These are phyloP conservation scores for Saccharomyces hybrid DNA, from an alignment of 1,139 yeast genomes.

Conservation along the genomic window DNA sequence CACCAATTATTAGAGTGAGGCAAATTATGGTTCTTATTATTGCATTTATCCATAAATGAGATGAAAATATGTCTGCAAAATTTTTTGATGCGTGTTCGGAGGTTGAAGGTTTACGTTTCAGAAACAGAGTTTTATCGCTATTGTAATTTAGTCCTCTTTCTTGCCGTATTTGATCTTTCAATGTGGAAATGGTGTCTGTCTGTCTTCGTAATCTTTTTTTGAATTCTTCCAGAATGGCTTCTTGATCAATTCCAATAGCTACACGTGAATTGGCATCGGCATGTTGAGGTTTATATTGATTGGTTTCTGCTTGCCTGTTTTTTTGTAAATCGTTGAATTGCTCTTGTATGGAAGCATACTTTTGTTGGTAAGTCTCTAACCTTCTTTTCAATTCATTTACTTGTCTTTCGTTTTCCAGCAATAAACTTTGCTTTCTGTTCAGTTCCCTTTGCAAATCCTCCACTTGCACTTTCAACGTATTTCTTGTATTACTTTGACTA, in stretches of 20 bases:
- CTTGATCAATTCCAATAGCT: slow-evolving; percentile 13
- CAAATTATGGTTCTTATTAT: not conserved
- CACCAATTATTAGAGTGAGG: not conserved
- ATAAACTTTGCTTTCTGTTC: not conserved
- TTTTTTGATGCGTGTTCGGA: not conserved
- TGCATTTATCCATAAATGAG: not conserved
- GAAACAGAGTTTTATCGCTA: not conserved
- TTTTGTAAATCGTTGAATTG: slow-evolving; percentile 13
- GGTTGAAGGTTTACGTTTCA: not conserved
- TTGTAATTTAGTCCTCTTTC: not conserved
- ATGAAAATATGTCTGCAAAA: not conserved
- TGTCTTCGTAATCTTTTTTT: slow-evolving; percentile 26
- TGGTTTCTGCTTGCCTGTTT: slow-evolving; percentile 4
- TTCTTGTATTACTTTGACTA: not conserved
- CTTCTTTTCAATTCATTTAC: not conserved
- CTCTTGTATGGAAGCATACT: slow-evolving; percentile 15
- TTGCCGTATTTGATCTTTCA: slow-evolving; percentile 11
- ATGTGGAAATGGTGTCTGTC: slow-evolving; percentile 16
- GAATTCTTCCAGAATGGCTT: slow-evolving; percentile 25
- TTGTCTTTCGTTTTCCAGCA: slow-evolving; percentile 1
- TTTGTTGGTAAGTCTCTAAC: not conserved
- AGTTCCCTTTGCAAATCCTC: slow-evolving; percentile 2
- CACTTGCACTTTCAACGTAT: slow-evolving; percentile 1
- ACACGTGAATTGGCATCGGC: not conserved
- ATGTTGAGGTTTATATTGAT: not conserved